phyloP scores from a whole-genome alignment of 2,329 filamentous ascomycete species.

The Tolypocladium sp. region DNA sequence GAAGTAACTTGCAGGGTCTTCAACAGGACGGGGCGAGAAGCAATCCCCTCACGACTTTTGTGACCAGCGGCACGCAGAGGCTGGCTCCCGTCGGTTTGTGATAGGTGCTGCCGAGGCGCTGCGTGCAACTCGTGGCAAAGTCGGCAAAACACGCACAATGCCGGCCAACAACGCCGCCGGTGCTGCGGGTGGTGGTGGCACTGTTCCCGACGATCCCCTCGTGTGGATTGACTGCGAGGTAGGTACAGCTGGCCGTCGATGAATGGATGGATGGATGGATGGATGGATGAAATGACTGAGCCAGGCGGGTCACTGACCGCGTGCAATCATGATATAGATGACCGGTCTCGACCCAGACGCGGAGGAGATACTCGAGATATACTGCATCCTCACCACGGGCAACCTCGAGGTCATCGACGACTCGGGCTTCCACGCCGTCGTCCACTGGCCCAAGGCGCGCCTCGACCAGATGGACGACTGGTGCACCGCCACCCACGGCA shows the following conservation, averaged over 20 bases:
- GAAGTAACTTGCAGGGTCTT: neutral
- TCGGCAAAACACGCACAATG: neutral
- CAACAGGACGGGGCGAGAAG: neutral
- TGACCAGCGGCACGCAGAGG: neutral
- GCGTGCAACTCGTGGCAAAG: neutral
- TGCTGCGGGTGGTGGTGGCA: neutral
- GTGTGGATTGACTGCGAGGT: constrained; percentile 77
- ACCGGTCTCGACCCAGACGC: constrained; percentile 59
- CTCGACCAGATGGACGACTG: constrained; percentile 80
- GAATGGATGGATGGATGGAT: neutral
- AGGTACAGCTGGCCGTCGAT: constrained; percentile 4
- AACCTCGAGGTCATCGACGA: constrained; percentile 68
- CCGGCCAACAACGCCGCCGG: neutral
- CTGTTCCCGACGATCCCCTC: constrained; percentile 44
- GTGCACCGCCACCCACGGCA: constrained; percentile 73
- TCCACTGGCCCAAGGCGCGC: constrained; percentile 62
- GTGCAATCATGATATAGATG: constrained; percentile 52
- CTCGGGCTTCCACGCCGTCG: constrained; percentile 67
- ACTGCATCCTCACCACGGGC: constrained; percentile 81
- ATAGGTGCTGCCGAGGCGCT: neutral
- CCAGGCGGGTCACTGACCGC: neutral
- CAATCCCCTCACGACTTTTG: neutral
- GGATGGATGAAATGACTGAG: neutral
- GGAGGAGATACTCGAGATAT: constrained; percentile 85
- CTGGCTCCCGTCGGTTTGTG: neutral